Conservation (phyloP, 305 asterid genomes). For the Ajuga reptans region DNA sequence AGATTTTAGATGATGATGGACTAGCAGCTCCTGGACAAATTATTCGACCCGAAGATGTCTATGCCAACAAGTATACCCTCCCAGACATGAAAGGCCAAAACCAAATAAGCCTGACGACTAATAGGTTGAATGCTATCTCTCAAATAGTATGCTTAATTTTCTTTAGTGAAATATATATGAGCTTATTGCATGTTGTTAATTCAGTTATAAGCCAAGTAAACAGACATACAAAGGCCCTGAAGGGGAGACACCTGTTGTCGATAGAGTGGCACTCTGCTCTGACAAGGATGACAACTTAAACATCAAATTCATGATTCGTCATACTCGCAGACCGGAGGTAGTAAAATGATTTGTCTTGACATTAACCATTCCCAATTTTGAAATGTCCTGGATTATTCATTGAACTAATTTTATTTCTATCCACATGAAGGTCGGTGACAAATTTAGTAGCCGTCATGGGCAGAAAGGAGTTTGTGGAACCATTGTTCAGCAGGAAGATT, state of each 20-base stretch:
- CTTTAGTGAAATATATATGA: conserved; percentile 1
- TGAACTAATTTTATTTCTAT: background rate
- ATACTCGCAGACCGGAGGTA: conserved; percentile 99
- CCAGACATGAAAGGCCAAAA: conserved; percentile 29
- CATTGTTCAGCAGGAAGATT: conserved; percentile 89
- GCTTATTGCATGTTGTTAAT: conserved; percentile 22
- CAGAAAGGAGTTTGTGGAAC: conserved; percentile 99
- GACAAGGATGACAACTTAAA: conserved; percentile 55
- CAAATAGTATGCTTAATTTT: conserved; percentile 11
- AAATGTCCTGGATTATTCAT: background rate
- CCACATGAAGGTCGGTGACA: conserved; percentile 68
- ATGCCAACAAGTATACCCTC: conserved; percentile 69
- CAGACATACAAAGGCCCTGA: conserved; percentile 67
- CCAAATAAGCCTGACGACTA: conserved; percentile 35
- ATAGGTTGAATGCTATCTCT: conserved; percentile 39
- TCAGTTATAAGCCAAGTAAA: conserved; percentile 53
- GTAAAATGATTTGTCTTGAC: conserved; percentile 12
- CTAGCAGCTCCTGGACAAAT: conserved; percentile 91
- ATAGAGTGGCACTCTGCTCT: conserved; percentile 67
- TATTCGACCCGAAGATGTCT: conserved; percentile 56
- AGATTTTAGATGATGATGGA: conserved; percentile 92
- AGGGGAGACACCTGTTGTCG: conserved; percentile 79
- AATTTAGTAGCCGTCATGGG: conserved; percentile 97
- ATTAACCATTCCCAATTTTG: background rate
- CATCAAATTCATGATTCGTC: conserved; percentile 80